phyloP scores from a whole-genome alignment of 108 stramenopile genomes.

The Aurantiochytrium sp. region DNA sequence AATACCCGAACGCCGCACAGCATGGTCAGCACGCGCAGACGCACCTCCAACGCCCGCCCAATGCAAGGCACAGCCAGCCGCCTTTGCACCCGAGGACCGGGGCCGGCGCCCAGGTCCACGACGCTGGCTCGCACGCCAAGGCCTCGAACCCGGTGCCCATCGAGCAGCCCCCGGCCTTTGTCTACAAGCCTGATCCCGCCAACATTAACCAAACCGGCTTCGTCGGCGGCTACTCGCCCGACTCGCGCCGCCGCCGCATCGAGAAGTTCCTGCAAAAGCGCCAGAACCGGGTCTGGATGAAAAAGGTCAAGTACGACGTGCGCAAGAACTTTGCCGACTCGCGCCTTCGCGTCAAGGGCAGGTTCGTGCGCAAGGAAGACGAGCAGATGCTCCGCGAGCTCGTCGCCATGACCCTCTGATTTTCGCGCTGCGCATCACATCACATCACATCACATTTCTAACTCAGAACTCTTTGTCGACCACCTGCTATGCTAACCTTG shows the following conservation, averaged over 20 bases:
- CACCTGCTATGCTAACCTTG: no score
- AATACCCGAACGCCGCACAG: no score
- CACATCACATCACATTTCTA: no score
- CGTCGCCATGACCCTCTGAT: slow-evolving; percentile 25
- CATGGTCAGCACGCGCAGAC: no score
- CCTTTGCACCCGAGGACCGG: not conserved
- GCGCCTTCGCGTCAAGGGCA: slow-evolving; percentile 87
- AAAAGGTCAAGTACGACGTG: slow-evolving; percentile 95
- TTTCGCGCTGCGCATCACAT: not conserved
- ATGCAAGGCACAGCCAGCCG: not conserved
- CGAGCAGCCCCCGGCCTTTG: not conserved
- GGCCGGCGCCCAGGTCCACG: not conserved
- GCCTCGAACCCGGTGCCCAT: not conserved
- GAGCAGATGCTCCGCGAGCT: slow-evolving; percentile 68
- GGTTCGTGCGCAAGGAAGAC: slow-evolving; percentile 98
- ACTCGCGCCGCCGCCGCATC: slow-evolving; percentile 75
- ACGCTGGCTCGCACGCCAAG: not conserved
- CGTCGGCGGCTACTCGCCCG: slow-evolving; percentile 94
- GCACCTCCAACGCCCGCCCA: no score
- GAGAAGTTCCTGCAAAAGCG: slow-evolving; percentile 85
- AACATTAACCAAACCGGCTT: slow-evolving; percentile 55
- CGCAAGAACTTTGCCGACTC: slow-evolving; percentile 98
- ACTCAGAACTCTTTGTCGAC: no score
- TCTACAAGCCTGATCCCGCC: not conserved
- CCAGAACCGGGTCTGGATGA: slow-evolving; percentile 88